phyloP scores from a whole-genome alignment of 2,329 filamentous ascomycete species.

The Fusarium protoensiforme region DNA sequence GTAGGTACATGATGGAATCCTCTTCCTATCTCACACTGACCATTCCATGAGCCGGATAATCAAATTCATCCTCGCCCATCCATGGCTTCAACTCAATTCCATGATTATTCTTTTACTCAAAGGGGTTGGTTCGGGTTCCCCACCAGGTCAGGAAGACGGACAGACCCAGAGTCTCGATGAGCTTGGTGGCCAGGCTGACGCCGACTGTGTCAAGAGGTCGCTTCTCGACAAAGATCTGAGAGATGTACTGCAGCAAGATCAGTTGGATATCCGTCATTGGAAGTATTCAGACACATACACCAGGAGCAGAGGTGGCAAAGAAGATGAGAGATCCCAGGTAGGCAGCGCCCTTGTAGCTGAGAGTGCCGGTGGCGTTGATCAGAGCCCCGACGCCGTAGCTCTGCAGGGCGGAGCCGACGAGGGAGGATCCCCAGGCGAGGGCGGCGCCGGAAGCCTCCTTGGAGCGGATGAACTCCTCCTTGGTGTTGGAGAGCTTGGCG shows the following conservation, averaged over 20 bases:
- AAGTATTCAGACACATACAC: conserved; percentile 64
- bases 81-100: conserved; percentile 11
- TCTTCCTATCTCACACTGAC: conserved; percentile 34
- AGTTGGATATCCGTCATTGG: background rate
- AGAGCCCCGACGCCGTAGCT: conserved; percentile 89
- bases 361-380: conserved; percentile 93
- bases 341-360: conserved; percentile 96
- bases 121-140: conserved; percentile 94
- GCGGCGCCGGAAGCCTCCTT: conserved; percentile 92
- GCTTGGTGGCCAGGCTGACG: conserved; percentile 83
- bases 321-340: conserved; percentile 94
- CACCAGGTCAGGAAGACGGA: conserved; percentile 96
- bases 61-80: conserved; percentile 28
- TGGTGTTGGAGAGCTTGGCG: conserved; percentile 90
- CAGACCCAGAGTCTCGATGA: conserved; percentile 93
- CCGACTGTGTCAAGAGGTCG: conserved; percentile 90
- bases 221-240: conserved; percentile 90
- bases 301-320: conserved; percentile 87
- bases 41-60: conserved; percentile 12
- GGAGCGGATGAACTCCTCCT: conserved; percentile 95
- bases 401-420: conserved; percentile 89
- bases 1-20: conserved; percentile 30
- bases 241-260: conserved; percentile 73
- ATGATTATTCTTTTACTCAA: conserved; percentile 69
- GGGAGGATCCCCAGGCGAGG: conserved; percentile 88